Conservation (phyloP, 257 asterid genomes). For the Fraxinus excelsior region DNA sequence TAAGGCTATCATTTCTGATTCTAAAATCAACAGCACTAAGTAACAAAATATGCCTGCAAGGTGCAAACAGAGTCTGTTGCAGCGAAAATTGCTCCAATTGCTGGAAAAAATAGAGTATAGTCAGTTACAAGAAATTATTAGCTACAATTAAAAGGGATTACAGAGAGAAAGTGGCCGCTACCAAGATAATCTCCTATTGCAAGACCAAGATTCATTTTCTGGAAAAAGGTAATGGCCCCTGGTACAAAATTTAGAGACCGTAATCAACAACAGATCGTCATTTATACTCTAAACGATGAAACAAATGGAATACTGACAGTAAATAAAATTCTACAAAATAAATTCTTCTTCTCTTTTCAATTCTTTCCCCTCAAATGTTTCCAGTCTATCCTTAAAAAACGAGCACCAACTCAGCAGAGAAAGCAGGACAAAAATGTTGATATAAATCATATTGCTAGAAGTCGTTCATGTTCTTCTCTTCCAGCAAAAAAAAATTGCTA, state of each 20-base stretch:
- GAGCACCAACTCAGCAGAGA: conserved; percentile 7
- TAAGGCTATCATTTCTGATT: neutral
- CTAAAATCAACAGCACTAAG: conserved; percentile 15
- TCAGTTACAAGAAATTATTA: neutral
- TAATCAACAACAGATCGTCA: conserved; percentile 15
- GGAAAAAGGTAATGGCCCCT: conserved; percentile 75
- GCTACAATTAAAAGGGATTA: neutral
- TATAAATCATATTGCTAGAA: neutral
- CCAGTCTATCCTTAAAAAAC: conserved; percentile 1
- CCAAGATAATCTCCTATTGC: conserved; percentile 91
- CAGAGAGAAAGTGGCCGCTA: conserved; percentile 23
- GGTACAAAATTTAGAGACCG: conserved; percentile 31
- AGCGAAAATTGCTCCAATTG: conserved; percentile 73
- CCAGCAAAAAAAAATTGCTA: conserved; percentile 6
- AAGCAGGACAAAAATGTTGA: conserved; percentile 10
- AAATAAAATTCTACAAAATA: neutral
- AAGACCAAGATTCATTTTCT: conserved; percentile 69
- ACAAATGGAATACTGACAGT: conserved; percentile 14
- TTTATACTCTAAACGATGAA: conserved; percentile 10
- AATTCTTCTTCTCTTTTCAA: neutral
- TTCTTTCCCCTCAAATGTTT: neutral
- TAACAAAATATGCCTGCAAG: conserved; percentile 47
- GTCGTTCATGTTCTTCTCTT: neutral
- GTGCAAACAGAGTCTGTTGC: conserved; percentile 79
- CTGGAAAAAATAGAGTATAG: conserved; percentile 33